Conservation (phyloP, 768 basidiomycete genomes). For the Coprinopsis marcescibilis region DNA sequence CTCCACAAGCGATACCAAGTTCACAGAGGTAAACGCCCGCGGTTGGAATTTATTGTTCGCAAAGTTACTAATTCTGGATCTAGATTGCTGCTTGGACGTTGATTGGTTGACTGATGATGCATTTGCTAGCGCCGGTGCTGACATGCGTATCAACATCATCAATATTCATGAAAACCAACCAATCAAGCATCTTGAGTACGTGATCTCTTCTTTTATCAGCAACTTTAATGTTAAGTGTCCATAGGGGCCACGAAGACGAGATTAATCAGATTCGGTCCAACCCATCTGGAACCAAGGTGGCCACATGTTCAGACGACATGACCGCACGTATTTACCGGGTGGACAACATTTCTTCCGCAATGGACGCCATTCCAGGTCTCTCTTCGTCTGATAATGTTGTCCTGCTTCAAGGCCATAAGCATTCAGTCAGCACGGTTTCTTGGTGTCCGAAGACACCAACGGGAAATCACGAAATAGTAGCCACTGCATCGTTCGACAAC, state of each 20-base stretch:
- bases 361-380: slow-evolving; percentile 39
- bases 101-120: slow-evolving; percentile 71
- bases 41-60: too few species aligned
- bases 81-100: slow-evolving; percentile 75
- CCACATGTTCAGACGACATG: slow-evolving; percentile 78
- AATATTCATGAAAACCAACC: slow-evolving; percentile 47
- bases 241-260: slow-evolving; percentile 69
- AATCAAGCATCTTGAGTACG: slow-evolving; percentile 59
- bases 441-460: slow-evolving; percentile 55
- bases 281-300: slow-evolving; percentile 56
- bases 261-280: slow-evolving; percentile 76
- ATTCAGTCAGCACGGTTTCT: slow-evolving; percentile 57
- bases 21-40: slow-evolving; percentile 64
- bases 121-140: slow-evolving; percentile 73
- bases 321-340: slow-evolving; percentile 76
- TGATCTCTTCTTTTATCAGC: slow-evolving; percentile 12
- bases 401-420: slow-evolving; percentile 57
- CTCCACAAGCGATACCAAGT: slow-evolving; percentile 57
- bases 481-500: slow-evolving; percentile 76
- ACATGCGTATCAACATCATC: slow-evolving; percentile 57
- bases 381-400: slow-evolving; percentile 30
- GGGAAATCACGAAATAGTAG: slow-evolving; percentile 55
- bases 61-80: too few species aligned
- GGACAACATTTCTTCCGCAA: slow-evolving; percentile 34
- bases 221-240: slow-evolving; percentile 1